These are phyloP conservation scores for Nakaseomyces bracarensis DNA, from an alignment of 1,139 yeast genomes.

Conservation along the genomic window DNA sequence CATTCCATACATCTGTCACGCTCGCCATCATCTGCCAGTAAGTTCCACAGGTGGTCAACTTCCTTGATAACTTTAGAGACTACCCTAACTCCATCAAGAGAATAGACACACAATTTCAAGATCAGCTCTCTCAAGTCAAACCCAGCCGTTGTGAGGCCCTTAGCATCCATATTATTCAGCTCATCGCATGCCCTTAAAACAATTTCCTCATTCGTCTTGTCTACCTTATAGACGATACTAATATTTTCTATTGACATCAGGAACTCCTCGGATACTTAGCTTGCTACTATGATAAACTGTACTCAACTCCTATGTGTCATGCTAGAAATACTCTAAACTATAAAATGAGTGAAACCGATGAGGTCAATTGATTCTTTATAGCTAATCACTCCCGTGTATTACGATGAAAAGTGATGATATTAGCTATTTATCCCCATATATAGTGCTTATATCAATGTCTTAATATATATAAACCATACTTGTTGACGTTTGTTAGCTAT, in stretches of 20 bases:
- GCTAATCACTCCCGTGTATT: too few species aligned
- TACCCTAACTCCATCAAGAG: neutral
- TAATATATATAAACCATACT: too few species aligned
- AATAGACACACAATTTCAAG: neutral
- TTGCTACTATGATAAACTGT: too few species aligned
- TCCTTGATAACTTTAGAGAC: neutral
- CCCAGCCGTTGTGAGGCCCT: neutral
- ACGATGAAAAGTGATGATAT: too few species aligned
- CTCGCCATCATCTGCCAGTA: neutral
- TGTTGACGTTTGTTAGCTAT: too few species aligned
- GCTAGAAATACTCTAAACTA: too few species aligned
- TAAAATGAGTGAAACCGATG: too few species aligned
- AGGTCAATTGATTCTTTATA: too few species aligned
- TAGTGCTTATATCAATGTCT: too few species aligned
- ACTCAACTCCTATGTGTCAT: too few species aligned
- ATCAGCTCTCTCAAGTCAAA: neutral
- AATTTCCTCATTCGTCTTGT: neutral
- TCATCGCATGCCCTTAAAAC: neutral
- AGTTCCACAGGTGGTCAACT: neutral
- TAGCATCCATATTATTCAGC: neutral
- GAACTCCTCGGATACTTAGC: too few species aligned
- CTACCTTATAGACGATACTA: neutral
- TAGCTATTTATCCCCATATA: too few species aligned
- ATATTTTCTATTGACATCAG: neutral
- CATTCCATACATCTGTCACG: neutral